phyloP scores from a whole-genome alignment of 805 yeast genomes.

The Monosporozyma yasuniensis region DNA sequence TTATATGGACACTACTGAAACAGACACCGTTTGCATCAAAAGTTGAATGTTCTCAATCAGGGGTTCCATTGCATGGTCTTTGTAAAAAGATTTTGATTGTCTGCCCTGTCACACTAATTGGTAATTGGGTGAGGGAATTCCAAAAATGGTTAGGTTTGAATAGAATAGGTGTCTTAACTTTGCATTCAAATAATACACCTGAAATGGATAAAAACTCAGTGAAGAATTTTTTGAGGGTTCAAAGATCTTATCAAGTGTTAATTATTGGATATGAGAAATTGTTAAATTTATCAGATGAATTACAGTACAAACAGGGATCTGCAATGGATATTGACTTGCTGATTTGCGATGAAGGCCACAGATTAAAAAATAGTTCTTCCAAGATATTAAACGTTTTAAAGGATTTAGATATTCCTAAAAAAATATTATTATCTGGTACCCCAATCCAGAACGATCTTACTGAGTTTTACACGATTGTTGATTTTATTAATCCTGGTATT shows the following conservation, averaged over 20 bases:
- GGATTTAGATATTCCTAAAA: conserved; percentile 43
- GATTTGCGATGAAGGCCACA: conserved; percentile 93
- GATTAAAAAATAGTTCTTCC: conserved; percentile 66
- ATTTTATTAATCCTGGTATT: conserved; percentile 78
- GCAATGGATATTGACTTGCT: conserved; percentile 48
- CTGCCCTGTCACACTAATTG: conserved; percentile 84
- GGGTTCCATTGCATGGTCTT: conserved; percentile 30
- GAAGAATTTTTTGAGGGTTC: conserved; percentile 51
- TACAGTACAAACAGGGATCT: conserved; percentile 31
- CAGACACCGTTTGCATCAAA: conserved; percentile 44
- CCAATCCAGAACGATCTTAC: conserved; percentile 87
- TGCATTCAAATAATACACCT: conserved; percentile 41
- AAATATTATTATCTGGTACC: conserved; percentile 74
- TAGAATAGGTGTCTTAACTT: conserved; percentile 55
- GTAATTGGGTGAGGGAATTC: conserved; percentile 85
- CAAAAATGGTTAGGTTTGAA: conserved; percentile 74
- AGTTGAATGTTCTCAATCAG: conserved; percentile 27
- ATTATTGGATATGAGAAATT: conserved; percentile 85
- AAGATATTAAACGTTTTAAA: conserved; percentile 61
- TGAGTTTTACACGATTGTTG: conserved; percentile 73
- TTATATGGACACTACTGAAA: conserved; percentile 74
- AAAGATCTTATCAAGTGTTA: conserved; percentile 67
- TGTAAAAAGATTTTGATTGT: conserved; percentile 62
- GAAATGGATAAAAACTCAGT: conserved; percentile 49
- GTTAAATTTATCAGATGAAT: conserved; percentile 42